Evolutionary conservation across 1,284 basidiomycete genomes (phyloP).

Genomic region (Boletellus sp.): DNA sequence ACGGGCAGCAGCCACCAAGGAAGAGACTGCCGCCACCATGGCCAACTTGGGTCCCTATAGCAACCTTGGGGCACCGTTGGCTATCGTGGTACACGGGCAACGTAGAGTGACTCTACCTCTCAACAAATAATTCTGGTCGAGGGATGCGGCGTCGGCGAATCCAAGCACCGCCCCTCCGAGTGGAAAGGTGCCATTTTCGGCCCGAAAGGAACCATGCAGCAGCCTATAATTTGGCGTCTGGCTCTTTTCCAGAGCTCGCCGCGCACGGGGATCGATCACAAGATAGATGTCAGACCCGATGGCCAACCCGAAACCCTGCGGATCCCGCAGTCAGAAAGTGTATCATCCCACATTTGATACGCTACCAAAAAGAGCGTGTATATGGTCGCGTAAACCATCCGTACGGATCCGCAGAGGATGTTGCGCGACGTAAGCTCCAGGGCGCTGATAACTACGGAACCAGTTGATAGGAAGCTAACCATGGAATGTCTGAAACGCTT

Average conservation of each 20-base stretch:
- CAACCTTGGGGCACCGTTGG: conserved; percentile 48
- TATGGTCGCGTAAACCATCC: conserved; percentile 85
- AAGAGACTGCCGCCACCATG: conserved; percentile 73
- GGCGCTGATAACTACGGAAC: conserved; percentile 65
- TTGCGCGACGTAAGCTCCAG: conserved; percentile 82
- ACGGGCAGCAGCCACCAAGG: conserved; percentile 76
- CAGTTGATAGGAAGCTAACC: conserved; percentile 8
- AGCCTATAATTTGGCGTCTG: conserved; percentile 43
- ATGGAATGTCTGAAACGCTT: conserved; percentile 32
- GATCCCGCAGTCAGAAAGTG: conserved; percentile 2
- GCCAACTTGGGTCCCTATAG: conserved; percentile 65
- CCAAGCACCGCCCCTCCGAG: conserved; percentile 59
- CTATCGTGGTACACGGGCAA: background rate
- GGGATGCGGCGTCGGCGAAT: conserved; percentile 46
- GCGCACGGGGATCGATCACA: conserved; percentile 67
- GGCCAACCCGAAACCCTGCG: conserved; percentile 77
- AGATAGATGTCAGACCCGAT: conserved; percentile 85
- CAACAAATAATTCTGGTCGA: conserved; percentile 42
- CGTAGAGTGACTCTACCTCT: conserved; percentile 42
- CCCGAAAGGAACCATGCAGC: conserved; percentile 59
- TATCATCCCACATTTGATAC: background rate
- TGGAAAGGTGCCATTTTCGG: conserved; percentile 51
- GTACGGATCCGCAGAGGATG: conserved; percentile 80
- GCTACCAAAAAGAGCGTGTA: conserved; percentile 78
- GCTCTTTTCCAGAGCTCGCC: conserved; percentile 45